Evolutionary conservation across 495 filamentous ascomycete species (phyloP).

Genomic region (Talaromyces stipitatus): DNA sequence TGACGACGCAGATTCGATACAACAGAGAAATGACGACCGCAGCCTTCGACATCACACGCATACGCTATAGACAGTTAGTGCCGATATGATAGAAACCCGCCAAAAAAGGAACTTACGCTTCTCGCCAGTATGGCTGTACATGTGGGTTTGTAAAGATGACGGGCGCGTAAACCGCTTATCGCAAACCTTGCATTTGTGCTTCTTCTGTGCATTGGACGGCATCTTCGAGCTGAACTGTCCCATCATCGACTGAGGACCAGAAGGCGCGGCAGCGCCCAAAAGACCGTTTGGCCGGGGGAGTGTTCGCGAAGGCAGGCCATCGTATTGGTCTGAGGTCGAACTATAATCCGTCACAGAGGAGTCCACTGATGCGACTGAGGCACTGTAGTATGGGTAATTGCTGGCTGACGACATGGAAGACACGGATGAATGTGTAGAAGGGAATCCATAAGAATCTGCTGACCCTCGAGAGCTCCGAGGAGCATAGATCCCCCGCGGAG

Average conservation of each 20-base stretch:
- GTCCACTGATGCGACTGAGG: slow-evolving; percentile 69
- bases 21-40: slow-evolving; percentile 94
- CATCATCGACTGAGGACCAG: slow-evolving; percentile 96
- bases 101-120: slow-evolving; percentile 69
- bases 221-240: slow-evolving; percentile 97
- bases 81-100: slow-evolving; percentile 23
- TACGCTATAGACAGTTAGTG: slow-evolving; percentile 54
- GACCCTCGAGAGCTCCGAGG: slow-evolving; percentile 60
- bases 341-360: slow-evolving; percentile 93
- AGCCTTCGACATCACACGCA: slow-evolving; percentile 88
- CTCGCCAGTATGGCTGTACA: slow-evolving; percentile 98
- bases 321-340: slow-evolving; percentile 84
- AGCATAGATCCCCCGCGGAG: slow-evolving; percentile 83
- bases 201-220: slow-evolving; percentile 94
- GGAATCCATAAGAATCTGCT: slow-evolving; percentile 90
- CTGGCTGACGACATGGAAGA: slow-evolving; percentile 87
- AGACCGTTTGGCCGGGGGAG: slow-evolving; percentile 71
- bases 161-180: slow-evolving; percentile 97
- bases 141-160: slow-evolving; percentile 94
- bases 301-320: slow-evolving; percentile 63
- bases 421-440: slow-evolving; percentile 80
- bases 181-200: slow-evolving; percentile 99
- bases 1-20: slow-evolving; percentile 94
- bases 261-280: slow-evolving; percentile 57
- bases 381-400: slow-evolving; percentile 68